Conservation (phyloP, 208 protist genomes). For the Trichomonas tenax region DNA sequence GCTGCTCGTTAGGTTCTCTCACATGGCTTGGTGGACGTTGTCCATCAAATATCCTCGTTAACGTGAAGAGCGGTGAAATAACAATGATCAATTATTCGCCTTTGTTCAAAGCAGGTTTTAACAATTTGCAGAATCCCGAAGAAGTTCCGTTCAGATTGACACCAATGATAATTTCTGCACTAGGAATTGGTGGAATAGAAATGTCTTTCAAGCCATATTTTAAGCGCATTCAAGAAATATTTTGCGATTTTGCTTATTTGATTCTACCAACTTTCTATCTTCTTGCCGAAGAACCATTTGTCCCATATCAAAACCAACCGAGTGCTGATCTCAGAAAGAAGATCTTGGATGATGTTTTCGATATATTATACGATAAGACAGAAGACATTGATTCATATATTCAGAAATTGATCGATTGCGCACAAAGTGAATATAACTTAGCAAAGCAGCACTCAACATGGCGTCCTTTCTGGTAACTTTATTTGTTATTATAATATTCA, state of each 20-base stretch:
- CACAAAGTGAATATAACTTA: background rate
- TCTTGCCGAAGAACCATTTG: background rate
- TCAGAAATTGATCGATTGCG: background rate
- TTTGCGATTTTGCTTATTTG: background rate
- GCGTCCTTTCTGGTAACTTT: background rate
- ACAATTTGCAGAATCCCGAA: background rate
- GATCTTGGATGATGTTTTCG: background rate
- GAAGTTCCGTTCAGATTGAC: slow-evolving; percentile 14
- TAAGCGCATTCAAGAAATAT: background rate
- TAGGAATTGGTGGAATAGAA: background rate
- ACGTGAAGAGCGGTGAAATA: background rate
- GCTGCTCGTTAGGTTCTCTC: background rate
- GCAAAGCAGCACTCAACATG: background rate
- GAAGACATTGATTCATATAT: background rate
- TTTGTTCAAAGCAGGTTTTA: background rate
- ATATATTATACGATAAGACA: background rate
- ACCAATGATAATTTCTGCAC: background rate
- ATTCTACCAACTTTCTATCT: background rate
- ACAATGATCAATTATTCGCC: background rate
- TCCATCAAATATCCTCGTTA: background rate
- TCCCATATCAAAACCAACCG: background rate
- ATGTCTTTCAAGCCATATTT: background rate
- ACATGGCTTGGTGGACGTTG: background rate
- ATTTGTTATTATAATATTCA: background rate
- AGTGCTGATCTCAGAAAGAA: background rate